Conservation (phyloP, 495 filamentous ascomycete genomes). For the Xylaria nigripes region DNA sequence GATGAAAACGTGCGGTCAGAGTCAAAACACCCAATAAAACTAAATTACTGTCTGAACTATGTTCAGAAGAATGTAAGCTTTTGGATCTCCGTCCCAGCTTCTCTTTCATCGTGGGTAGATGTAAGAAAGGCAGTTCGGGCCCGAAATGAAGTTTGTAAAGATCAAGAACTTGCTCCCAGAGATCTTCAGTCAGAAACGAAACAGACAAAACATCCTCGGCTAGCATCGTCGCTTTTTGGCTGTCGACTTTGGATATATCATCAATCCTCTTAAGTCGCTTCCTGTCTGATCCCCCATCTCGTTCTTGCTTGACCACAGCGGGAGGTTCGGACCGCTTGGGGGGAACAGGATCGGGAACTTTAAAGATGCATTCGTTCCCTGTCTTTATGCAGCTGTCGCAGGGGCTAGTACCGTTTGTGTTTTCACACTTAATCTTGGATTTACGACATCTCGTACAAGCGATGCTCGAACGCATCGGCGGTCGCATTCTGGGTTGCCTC, state of each 20-base stretch:
- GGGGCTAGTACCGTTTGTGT: constrained; percentile 52
- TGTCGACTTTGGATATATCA: constrained; percentile 35
- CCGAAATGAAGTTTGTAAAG: constrained; percentile 78
- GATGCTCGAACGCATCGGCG: constrained; percentile 69
- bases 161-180: constrained; percentile 67
- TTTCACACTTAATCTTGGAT: constrained; percentile 79
- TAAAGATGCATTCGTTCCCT: constrained; percentile 71
- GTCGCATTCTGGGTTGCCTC: constrained; percentile 41
- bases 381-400: constrained; percentile 72
- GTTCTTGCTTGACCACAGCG: constrained; percentile 45
- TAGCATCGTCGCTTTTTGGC: constrained; percentile 23
- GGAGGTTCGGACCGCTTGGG: constrained; percentile 50
- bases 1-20: constrained; percentile 71
- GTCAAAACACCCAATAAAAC: constrained; percentile 71
- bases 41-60: constrained; percentile 44
- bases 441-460: constrained; percentile 71
- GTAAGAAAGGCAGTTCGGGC: constrained; percentile 74
- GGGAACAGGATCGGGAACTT: constrained; percentile 48
- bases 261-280: constrained; percentile 53
- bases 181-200: constrained; percentile 53
- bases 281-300: constrained; percentile 50
- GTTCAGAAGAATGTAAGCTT: constrained; percentile 36
- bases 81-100: constrained; percentile 35
- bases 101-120: constrained; percentile 66
- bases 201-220: constrained; percentile 44